Evolutionary conservation across 1,284 basidiomycete genomes (phyloP), one percentile per base, ranked within the genome.

Genomic region (Puccinia horiana): DNA sequence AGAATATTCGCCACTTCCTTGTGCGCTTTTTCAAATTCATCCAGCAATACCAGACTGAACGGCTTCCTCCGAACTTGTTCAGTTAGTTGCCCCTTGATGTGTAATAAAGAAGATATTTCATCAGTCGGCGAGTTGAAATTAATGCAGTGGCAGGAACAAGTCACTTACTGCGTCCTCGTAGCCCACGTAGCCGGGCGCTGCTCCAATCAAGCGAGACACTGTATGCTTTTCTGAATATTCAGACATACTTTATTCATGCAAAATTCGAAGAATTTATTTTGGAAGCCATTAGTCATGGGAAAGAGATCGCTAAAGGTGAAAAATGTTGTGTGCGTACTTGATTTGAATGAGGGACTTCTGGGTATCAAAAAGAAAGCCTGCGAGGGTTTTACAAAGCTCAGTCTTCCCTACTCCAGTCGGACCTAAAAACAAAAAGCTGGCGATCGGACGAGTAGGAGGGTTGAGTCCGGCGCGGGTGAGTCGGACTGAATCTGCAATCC

Each of bases 381-480:
- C 94, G 3, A 96, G 89, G 0, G 93, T 91, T 87, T 96, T 97
- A 86, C 92, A 92, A 9, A 96, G 89, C 86, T 96, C 94, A 0
- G 94, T 95, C 91, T 95, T 90, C 37, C 93, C 93, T 0, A 93
- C 92, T 83, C 94, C 95, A 0, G 95, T 96, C 0, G 94, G 93
- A 20, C 90, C 95, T 58, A 96, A 88, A 89, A 98, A 94, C 70
- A 98, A 88, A 90, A 97, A 96, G 0, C 93, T 94, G 1, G 95
- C 94, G 11, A 97, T 91, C 0, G 96, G 95, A 11, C 94, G 89
- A 84, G 92, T 93, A 0, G 93, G 92, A 0, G 92, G 91, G 86
- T 96, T 93, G 14, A 98, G 87, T 0, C 96, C 95, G 0, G 95
- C 94, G 67, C 95, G 91, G 40, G 94, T 96, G 73, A 97, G 92